Conservation (phyloP, 495 filamentous ascomycete genomes). For the Clohesyomyces aquaticus region DNA sequence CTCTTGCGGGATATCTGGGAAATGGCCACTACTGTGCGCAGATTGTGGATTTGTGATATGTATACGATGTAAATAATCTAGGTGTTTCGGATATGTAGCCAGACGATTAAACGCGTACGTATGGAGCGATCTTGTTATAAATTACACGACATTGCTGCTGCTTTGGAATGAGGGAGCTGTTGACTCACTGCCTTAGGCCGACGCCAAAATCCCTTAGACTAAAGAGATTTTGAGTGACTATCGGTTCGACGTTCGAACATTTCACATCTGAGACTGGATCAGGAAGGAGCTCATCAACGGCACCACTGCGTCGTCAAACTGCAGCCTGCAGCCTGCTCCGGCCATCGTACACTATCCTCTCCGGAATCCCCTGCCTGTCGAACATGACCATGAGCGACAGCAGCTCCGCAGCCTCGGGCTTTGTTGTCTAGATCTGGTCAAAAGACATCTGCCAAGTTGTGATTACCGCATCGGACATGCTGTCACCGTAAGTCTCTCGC, state of each 20-base stretch:
- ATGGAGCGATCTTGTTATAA: no score
- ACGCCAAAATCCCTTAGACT: no score
- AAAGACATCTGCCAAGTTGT: conserved; percentile 57
- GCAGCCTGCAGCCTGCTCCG: not conserved
- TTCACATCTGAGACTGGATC: not conserved
- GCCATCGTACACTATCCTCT: conserved; percentile 18
- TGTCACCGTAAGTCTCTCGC: conserved; percentile 40
- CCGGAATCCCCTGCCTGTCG: conserved; percentile 46
- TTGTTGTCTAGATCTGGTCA: conserved; percentile 46
- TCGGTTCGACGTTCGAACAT: no score
- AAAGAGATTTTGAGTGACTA: no score
- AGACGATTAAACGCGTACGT: no score
- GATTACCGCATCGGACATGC: conserved; percentile 46
- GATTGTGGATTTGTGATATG: conserved; percentile 1
- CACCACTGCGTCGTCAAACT: not conserved
- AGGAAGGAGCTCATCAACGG: not conserved
- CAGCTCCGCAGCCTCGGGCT: conserved; percentile 37
- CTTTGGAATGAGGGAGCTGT: no score
- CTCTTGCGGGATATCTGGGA: not conserved
- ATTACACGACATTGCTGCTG: no score
- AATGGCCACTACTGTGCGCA: not conserved
- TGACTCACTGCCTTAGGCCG: no score
- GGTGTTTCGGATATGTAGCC: no score
- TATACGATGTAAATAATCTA: not conserved
- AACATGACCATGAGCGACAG: conserved; percentile 44